Base-by-base conservation (phyloP, 2,329 filamentous ascomycete species). In the Aspergillus terreus region DNA sequence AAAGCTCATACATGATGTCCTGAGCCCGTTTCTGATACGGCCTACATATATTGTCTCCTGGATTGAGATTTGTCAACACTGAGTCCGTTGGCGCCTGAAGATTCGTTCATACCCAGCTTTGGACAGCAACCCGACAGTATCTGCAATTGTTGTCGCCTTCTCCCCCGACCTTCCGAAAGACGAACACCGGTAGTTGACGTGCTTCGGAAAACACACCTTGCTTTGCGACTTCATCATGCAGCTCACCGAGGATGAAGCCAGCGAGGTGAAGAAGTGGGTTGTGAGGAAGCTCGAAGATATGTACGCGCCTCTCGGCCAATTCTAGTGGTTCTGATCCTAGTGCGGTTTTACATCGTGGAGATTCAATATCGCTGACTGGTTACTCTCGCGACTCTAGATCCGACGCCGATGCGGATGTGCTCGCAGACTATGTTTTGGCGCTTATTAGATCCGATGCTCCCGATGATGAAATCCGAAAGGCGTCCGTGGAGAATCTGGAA, bases 361-460 rank as follows among this genome's bases (percentile, higher is more conserved):
- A 17, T 17, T 17, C 7, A 15, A 33, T 23, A 10, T 17, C 36
- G 27, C 47, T 50, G 30, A 49, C 23, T 7, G 33, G 15, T 3
- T 10, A 9, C 23, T 15, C 19, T 44, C 52, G 44, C 44, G 49
- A 3, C 35, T 36, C 43, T 45, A 82, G 81, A 56, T 82, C 79
- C n/a, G 82, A 84, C 63, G 82, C 81, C 27, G 82, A 85, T 62
- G 76, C 77, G 11, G 81, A 82, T 57, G 79, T 84, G 2, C 77
- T 85, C 17, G 81, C 80, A 27, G 82, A 85, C 58, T 85, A 84
- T 60, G 80, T 84, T 6, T 71, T 84, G 44, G 82, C 81, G 19
- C 74, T 85, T 27, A 75, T 84, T 41, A 76, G 76, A 41, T 77
- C 76, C 14, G 80, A 82, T 57, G 80, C 80, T 38, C 71, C 78